phyloP scores from a whole-genome alignment of 345 rosid genomes.

The Trapa bicornis region DNA sequence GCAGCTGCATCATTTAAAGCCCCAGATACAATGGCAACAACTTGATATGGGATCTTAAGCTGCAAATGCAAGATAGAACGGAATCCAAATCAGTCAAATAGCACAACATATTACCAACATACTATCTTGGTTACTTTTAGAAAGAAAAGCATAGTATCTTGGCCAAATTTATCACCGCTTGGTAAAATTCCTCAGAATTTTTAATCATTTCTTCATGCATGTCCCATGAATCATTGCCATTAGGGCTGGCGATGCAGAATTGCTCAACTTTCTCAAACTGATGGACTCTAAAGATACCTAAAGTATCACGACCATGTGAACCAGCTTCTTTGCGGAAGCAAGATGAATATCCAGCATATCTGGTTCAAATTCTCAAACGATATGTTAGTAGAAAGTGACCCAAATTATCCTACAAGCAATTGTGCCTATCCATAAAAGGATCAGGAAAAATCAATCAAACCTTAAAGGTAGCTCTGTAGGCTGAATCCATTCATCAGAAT shows the following conservation, averaged over 20 bases:
- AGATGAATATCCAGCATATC: slow-evolving; percentile 92
- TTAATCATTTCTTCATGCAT: slow-evolving; percentile 93
- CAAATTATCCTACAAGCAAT: background rate
- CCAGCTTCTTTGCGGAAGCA: slow-evolving; percentile 99
- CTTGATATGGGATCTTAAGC: slow-evolving; percentile 71
- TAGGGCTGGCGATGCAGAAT: slow-evolving; percentile 83
- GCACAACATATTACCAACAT: background rate
- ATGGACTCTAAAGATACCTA: slow-evolving; percentile 96
- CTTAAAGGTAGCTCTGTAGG: slow-evolving; percentile 70
- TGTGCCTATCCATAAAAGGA: background rate
- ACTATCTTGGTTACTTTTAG: no score
- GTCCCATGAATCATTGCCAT: slow-evolving; percentile 70
- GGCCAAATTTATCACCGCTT: slow-evolving; percentile 30
- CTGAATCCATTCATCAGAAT: slow-evolving; percentile 88
- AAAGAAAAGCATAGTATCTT: background rate
- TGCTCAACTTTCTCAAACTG: slow-evolving; percentile 98
- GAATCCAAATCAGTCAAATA: background rate
- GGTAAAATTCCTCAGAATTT: slow-evolving; percentile 80
- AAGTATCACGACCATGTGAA: slow-evolving; percentile 88
- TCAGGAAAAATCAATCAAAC: slow-evolving; percentile 15
- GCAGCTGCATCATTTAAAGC: slow-evolving; percentile 93
- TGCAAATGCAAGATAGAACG: slow-evolving; percentile 20
- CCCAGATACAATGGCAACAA: slow-evolving; percentile 84
- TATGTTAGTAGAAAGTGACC: background rate
- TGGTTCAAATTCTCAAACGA: slow-evolving; percentile 15